Evolutionary conservation across 2,329 filamentous ascomycete genomes (phyloP).

Genomic region (Colletotrichum theobromicola): DNA sequence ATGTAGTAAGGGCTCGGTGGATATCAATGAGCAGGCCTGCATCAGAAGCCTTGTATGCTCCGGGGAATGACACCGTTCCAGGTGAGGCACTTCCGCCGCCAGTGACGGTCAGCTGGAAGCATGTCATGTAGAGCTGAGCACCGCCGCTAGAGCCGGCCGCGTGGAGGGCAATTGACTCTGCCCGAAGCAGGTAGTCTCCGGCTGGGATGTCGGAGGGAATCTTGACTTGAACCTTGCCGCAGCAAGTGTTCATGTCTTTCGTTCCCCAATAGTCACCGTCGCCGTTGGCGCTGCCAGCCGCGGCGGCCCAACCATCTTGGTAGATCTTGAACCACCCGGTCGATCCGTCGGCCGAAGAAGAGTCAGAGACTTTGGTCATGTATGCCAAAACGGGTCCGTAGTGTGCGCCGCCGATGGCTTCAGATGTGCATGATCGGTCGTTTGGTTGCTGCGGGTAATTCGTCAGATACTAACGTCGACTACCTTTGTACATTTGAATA

Average conservation of each 20-base stretch:
- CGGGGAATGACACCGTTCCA: conserved; percentile 23
- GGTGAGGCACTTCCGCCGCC: conserved; percentile 29
- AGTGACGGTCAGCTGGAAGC: conserved; percentile 30
- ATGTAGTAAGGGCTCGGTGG: conserved; percentile 42
- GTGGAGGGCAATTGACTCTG: conserved; percentile 61
- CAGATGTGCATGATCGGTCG: conserved; percentile 46
- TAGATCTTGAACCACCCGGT: conserved; percentile 58
- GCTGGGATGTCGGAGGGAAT: conserved; percentile 51
- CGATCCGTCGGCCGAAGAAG: conserved; percentile 46
- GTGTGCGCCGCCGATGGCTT: conserved; percentile 58
- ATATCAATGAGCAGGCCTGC: conserved; percentile 55
- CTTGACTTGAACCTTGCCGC: conserved; percentile 11
- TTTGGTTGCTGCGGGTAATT: conserved; percentile 38
- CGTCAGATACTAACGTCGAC: background rate
- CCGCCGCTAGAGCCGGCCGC: conserved; percentile 37
- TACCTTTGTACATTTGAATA: background rate
- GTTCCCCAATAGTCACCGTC: conserved; percentile 18
- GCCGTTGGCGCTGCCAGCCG: conserved; percentile 37
- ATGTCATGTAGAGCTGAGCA: conserved; percentile 41
- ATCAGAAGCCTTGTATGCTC: conserved; percentile 30
- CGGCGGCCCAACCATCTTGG: conserved; percentile 39
- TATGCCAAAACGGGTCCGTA: conserved; percentile 56
- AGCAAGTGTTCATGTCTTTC: conserved; percentile 21
- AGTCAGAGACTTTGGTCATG: conserved; percentile 52
- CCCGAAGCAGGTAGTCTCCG: conserved; percentile 59